phyloP scores from a whole-genome alignment of 495 filamentous ascomycete species.

The Ascobolus immersus region DNA sequence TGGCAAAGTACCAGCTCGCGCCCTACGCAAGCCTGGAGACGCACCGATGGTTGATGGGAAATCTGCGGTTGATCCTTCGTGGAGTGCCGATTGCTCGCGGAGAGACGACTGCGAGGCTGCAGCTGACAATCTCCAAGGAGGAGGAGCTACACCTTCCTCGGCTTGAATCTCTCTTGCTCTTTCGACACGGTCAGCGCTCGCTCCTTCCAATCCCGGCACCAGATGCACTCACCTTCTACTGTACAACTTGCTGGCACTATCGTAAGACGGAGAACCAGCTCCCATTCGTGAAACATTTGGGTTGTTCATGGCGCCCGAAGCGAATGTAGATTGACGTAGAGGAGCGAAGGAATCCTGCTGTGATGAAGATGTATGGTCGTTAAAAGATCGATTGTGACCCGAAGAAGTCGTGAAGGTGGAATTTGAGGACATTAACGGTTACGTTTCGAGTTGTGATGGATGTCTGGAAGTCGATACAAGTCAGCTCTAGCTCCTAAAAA shows the following conservation, averaged over 20 bases:
- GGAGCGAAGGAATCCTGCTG: too few relatives aligned
- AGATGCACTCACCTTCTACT: slow-evolving; percentile 57
- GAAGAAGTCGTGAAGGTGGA: slow-evolving; percentile 47
- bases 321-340: too few relatives aligned
- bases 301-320: slow-evolving; percentile 34
- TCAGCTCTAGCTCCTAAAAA: too few relatives aligned
- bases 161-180: slow-evolving; percentile 93
- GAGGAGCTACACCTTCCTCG: slow-evolving; percentile 58
- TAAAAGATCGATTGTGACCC: slow-evolving; percentile 66
- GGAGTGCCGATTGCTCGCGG: slow-evolving; percentile 45
- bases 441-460: too few relatives aligned
- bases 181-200: slow-evolving; percentile 9
- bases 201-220: slow-evolving; percentile 10
- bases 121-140: too few relatives aligned
- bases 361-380: slow-evolving; percentile 51
- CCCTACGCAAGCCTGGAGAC: slow-evolving; percentile 36
- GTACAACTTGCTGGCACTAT: slow-evolving; percentile 49
- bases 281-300: slow-evolving; percentile 51
- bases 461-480: too few relatives aligned
- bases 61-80: slow-evolving; percentile 82
- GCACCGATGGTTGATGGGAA: slow-evolving; percentile 68
- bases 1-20: slow-evolving; percentile 85
- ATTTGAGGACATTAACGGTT: slow-evolving; percentile 88
- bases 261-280: slow-evolving; percentile 92
- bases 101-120: slow-evolving; percentile 73